These are phyloP conservation scores for Colletotrichum sansevieriae DNA, from an alignment of 2,329 filamentous ascomycete species.

Conservation along the genomic window DNA sequence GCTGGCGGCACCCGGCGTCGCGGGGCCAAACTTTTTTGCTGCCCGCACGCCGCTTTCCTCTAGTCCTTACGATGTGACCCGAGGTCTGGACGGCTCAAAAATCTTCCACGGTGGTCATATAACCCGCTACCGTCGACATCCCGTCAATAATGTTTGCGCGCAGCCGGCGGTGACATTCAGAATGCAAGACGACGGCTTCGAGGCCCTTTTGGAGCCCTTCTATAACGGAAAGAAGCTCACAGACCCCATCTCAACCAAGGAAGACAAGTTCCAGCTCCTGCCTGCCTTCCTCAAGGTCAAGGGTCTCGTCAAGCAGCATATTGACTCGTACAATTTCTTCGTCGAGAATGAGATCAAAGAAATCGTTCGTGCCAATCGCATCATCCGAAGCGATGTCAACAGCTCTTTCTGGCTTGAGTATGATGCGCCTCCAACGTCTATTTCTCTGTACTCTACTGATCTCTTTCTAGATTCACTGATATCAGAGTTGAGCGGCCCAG, in stretches of 20 bases:
- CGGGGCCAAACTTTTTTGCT: constrained; percentile 44
- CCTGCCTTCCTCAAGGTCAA: constrained; percentile 99
- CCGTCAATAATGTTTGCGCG: constrained; percentile 39
- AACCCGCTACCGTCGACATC: background rate
- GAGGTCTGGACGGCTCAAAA: constrained; percentile 32
- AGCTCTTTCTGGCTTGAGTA: constrained; percentile 90
- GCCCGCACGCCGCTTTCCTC: constrained; percentile 27
- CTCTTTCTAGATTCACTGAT: constrained; percentile 74
- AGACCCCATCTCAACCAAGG: constrained; percentile 72
- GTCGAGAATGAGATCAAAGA: constrained; percentile 97
- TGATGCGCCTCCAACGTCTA: constrained; percentile 44
- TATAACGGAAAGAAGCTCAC: constrained; percentile 77
- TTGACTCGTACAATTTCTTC: constrained; percentile 99
- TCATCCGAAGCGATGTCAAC: constrained; percentile 91
- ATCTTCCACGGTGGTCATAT: constrained; percentile 21
- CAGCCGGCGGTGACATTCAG: constrained; percentile 44
- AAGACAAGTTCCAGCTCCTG: constrained; percentile 96
- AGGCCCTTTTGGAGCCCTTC: constrained; percentile 75
- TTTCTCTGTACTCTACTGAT: constrained; percentile 11
- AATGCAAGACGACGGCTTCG: constrained; percentile 75
- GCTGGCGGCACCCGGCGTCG: constrained; percentile 39
- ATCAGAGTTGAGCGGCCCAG: constrained; percentile 89
- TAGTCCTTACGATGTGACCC: constrained; percentile 39
- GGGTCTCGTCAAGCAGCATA: constrained; percentile 95
- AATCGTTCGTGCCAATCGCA: constrained; percentile 91